These are phyloP conservation scores for Monosporozyma yasuniensis DNA, from an alignment of 805 yeast genomes.

Conservation along the genomic window DNA sequence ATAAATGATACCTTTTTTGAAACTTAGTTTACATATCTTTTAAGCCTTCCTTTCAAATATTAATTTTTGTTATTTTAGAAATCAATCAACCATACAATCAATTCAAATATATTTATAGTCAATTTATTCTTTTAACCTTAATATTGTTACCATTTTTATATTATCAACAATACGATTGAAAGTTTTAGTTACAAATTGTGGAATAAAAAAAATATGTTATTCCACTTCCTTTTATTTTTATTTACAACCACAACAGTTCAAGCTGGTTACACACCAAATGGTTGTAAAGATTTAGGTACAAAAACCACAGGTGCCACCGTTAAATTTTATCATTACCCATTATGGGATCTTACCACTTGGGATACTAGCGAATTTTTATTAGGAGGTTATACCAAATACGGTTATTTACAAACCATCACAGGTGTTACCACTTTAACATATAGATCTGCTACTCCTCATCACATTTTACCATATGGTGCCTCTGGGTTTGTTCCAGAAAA, in stretches of 20 bases:
- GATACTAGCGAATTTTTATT: not conserved
- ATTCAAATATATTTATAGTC: no score
- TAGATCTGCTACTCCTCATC: not conserved
- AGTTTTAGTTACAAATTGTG: no score
- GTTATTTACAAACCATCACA: not conserved
- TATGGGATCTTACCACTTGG: not conserved
- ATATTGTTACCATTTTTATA: no score
- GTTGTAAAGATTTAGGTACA: not conserved
- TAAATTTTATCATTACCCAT: not conserved
- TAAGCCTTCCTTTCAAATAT: no score
- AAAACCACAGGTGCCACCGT: not conserved
- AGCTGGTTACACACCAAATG: not conserved
- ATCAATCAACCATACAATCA: no score
- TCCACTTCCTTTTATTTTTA: not conserved
- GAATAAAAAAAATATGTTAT: not conserved
- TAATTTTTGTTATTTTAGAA: no score
- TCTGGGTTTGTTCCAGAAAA: not conserved
- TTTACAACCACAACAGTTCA: not conserved
- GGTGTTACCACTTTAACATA: not conserved
- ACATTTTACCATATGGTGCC: not conserved
- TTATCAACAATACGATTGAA: no score
- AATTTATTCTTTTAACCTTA: no score
- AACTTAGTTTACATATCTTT: no score
- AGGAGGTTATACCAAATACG: conserved; percentile 1
- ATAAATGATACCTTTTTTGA: no score